A percentile compares a stretch with the other conserved stretches of the same genome.
These are phyloP conservation scores for Dendrocalamus latiflorus DNA, from an alignment of 202 grass and related monocot species.

Conservation along the genomic window DNA sequence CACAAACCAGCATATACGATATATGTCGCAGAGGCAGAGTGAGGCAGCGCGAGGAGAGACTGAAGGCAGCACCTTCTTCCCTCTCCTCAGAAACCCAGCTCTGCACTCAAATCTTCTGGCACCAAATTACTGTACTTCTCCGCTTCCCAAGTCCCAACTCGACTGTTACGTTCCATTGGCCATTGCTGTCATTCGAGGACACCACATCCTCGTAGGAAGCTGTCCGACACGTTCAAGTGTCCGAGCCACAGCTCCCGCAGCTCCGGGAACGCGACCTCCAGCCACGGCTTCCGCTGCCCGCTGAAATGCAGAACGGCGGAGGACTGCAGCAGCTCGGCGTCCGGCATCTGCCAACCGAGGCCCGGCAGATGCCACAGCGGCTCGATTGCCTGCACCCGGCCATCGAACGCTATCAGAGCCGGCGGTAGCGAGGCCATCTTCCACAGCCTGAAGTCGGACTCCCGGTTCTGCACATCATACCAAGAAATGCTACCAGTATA, in stretches of 20 bases:
- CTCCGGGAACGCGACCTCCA: constrained; percentile 60
- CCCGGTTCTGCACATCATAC: constrained; percentile 55
- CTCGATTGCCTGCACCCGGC: constrained; percentile 47
- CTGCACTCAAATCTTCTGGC: background rate
- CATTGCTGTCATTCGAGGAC: constrained; percentile 34
- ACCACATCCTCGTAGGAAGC: constrained; percentile 60
- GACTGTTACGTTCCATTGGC: background rate
- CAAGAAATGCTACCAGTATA: background rate
- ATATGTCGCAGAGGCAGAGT: constrained; percentile 23
- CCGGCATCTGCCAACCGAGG: constrained; percentile 56
- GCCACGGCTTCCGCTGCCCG: constrained; percentile 87
- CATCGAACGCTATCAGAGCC: constrained; percentile 71
- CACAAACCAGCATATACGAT: background rate
- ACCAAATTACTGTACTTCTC: constrained; percentile 19
- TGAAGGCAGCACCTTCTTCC: constrained; percentile 95
- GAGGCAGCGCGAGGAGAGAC: constrained; percentile 62
- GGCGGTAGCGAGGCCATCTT: constrained; percentile 64
- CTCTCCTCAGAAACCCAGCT: constrained; percentile 60
- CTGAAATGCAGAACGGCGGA: constrained; percentile 84
- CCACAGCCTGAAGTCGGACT: constrained; percentile 62
- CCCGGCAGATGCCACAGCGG: constrained; percentile 61
- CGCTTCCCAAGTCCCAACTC: background rate
- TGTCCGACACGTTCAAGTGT: constrained; percentile 63
- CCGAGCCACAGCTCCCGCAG: constrained; percentile 59
- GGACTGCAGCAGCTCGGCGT: constrained; percentile 40